phyloP scores from a whole-genome alignment of 2,329 filamentous ascomycete species.

The Helotiales sp. region DNA sequence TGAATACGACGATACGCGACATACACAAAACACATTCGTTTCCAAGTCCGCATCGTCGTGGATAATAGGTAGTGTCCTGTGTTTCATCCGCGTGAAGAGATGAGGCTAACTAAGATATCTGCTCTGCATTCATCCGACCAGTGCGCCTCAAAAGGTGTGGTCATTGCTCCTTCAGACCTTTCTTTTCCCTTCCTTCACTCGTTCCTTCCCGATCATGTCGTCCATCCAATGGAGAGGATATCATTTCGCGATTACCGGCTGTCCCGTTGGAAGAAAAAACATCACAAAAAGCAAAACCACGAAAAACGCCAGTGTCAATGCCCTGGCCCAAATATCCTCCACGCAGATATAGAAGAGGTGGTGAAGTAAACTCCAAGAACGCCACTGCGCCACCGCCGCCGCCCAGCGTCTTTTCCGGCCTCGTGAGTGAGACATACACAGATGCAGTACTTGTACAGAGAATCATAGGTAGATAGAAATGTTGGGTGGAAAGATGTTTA shows the following conservation, averaged over 20 bases:
- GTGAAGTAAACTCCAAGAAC: constrained; percentile 1
- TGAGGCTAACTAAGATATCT: neutral
- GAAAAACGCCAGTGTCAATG: constrained; percentile 3
- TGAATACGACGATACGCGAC: neutral
- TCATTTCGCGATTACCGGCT: neutral
- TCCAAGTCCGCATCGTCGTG: neutral
- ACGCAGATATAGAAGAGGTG: neutral
- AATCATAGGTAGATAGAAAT: constrained; percentile 6
- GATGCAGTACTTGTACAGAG: constrained; percentile 20
- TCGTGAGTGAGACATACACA: neutral
- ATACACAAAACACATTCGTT: neutral
- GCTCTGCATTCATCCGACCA: neutral
- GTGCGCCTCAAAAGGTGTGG: neutral
- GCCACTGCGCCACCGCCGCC: neutral
- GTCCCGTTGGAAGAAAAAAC: neutral
- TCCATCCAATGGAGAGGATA: constrained; percentile 1
- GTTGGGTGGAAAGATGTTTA: constrained; percentile 12
- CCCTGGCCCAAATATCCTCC: neutral
- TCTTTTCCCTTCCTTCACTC: neutral
- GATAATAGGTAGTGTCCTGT: neutral
- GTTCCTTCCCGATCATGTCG: neutral
- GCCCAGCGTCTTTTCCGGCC: neutral
- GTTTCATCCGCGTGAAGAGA: neutral
- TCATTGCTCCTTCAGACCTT: neutral
- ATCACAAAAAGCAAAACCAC: neutral